Percentiles rank a stretch among this genome's conserved stretches.
Conservation (phyloP, 805 yeast genomes). For the Candida nemodendra region DNA sequence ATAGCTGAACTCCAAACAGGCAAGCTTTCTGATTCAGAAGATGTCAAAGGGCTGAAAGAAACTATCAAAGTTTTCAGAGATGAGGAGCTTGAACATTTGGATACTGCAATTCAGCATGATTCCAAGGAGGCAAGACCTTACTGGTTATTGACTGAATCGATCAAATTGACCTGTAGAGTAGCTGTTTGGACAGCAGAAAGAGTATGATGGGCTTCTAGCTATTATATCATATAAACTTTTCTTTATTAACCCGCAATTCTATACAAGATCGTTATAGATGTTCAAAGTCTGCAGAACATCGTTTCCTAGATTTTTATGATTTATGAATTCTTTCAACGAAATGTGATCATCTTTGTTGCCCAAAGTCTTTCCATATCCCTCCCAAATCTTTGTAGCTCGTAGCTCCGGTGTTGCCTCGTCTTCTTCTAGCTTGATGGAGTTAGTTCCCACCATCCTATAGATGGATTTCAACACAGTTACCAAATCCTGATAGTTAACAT, state of each 20-base stretch:
- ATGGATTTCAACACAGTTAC: slow-evolving; percentile 76
- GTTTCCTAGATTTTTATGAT: slow-evolving; percentile 76
- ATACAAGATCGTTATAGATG: slow-evolving; percentile 38
- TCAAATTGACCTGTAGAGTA: slow-evolving; percentile 76
- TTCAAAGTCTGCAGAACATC: slow-evolving; percentile 73
- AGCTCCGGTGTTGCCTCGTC: slow-evolving; percentile 92
- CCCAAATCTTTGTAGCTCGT: slow-evolving; percentile 78
- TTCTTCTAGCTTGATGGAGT: slow-evolving; percentile 79
- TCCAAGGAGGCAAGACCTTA: slow-evolving; percentile 94
- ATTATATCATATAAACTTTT: too few species aligned
- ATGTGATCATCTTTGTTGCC: slow-evolving; percentile 71
- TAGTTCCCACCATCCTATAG: slow-evolving; percentile 90
- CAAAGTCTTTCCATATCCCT: slow-evolving; percentile 43
- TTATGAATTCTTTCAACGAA: slow-evolving; percentile 80
- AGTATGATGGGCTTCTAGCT: slow-evolving; percentile 37
- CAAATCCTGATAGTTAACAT: slow-evolving; percentile 74
- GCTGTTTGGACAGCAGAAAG: slow-evolving; percentile 93
- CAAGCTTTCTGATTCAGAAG: slow-evolving; percentile 43
- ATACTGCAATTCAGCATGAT: slow-evolving; percentile 89
- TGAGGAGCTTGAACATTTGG: slow-evolving; percentile 91
- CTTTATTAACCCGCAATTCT: too few species aligned
- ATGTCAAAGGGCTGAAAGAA: slow-evolving; percentile 54
- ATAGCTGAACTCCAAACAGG: slow-evolving; percentile 34
- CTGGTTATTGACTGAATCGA: slow-evolving; percentile 80
- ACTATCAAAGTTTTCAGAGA: slow-evolving; percentile 79